A percentile compares a stretch with the other conserved stretches of the same genome.
These are phyloP conservation scores for Aspergillus fumigatiaffinis DNA, from an alignment of 2,329 filamentous ascomycete genomes.

Conservation along the genomic window DNA sequence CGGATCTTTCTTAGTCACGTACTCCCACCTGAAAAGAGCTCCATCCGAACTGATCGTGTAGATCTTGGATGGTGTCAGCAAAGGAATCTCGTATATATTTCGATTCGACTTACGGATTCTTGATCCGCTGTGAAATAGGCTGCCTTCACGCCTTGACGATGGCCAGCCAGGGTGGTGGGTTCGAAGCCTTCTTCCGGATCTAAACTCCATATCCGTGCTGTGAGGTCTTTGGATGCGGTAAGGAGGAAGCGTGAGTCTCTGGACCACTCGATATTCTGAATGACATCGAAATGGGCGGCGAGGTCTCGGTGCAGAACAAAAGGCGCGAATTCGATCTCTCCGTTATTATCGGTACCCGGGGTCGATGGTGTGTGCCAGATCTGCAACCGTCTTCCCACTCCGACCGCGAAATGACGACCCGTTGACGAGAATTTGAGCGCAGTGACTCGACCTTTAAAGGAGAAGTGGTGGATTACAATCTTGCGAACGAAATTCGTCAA, in stretches of 20 bases:
- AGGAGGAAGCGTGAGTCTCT: slow-evolving; percentile 94
- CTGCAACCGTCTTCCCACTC: slow-evolving; percentile 80
- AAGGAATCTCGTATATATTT: not conserved
- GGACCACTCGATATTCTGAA: slow-evolving; percentile 89
- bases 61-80: slow-evolving; percentile 48
- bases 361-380: slow-evolving; percentile 95
- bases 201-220: slow-evolving; percentile 90
- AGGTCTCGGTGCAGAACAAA: slow-evolving; percentile 87
- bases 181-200: slow-evolving; percentile 81
- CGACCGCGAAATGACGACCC: slow-evolving; percentile 85
- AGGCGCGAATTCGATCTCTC: slow-evolving; percentile 88
- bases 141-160: slow-evolving; percentile 84
- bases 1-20: slow-evolving; percentile 60
- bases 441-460: slow-evolving; percentile 80
- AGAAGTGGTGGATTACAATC: slow-evolving; percentile 88
- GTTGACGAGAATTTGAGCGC: slow-evolving; percentile 88
- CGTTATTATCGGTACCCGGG: slow-evolving; percentile 71
- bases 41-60: slow-evolving; percentile 97
- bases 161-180: slow-evolving; percentile 84
- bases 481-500: slow-evolving; percentile 84
- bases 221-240: slow-evolving; percentile 86
- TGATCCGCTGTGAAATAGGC: slow-evolving; percentile 97
- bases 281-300: slow-evolving; percentile 81
- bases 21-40: slow-evolving; percentile 93
- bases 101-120: slow-evolving; percentile 57